Percentiles rank a stretch among this genome's conserved stretches.
These are phyloP conservation scores for Dictyostelium gargantuum DNA, from an alignment of 208 protist species.

Conservation along the genomic window DNA sequence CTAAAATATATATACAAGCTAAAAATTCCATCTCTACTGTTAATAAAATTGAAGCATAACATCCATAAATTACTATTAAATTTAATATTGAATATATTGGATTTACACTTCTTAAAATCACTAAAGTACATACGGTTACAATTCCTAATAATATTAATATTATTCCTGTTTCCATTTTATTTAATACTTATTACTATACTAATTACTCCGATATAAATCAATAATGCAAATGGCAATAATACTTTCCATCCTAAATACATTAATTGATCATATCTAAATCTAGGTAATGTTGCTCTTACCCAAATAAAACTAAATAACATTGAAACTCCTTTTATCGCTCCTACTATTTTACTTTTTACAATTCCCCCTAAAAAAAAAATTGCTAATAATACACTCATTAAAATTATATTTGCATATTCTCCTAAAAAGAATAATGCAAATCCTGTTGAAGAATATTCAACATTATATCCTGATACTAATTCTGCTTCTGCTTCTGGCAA, in stretches of 20 bases:
- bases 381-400: constrained; percentile 1
- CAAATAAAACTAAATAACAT: not conserved
- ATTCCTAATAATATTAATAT: not conserved
- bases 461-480: constrained; percentile 76
- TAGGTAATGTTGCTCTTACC: constrained; percentile 8
- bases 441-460: constrained; percentile 53
- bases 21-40: constrained; percentile 3
- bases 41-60: constrained; percentile 4
- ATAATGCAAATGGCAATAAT: constrained; percentile 2
- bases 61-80: constrained; percentile 18
- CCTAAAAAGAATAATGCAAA: not conserved
- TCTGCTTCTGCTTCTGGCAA: constrained; percentile 68
- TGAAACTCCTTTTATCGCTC: not conserved
- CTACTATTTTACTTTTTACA: not conserved
- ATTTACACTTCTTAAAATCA: not conserved
- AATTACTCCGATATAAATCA: not conserved
- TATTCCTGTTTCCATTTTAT: not conserved
- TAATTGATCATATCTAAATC: constrained; percentile 63
- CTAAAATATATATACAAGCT: constrained; percentile 20
- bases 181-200: not conserved
- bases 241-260: constrained; percentile 32
- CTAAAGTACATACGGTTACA: not conserved
- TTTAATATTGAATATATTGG: constrained; percentile 17
- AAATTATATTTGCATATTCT: constrained; percentile 1
- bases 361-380: not conserved